Conservation (phyloP, 2,329 filamentous ascomycete genomes). For the Alternaria solani region DNA sequence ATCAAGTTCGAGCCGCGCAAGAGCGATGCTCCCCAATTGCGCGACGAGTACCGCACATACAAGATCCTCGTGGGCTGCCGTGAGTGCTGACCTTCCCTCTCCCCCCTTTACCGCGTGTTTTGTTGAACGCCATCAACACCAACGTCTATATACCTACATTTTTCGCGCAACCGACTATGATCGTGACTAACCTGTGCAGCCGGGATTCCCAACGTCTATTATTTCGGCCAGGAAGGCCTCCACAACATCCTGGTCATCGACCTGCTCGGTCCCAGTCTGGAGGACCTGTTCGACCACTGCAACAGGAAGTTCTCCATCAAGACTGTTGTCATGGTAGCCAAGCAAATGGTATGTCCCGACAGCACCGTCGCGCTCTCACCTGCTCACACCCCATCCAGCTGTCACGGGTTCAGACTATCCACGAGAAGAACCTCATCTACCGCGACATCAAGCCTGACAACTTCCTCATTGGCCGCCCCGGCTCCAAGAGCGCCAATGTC, state of each 20-base stretch:
- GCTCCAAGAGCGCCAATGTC: slow-evolving; percentile 93
- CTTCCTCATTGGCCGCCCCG: slow-evolving; percentile 93
- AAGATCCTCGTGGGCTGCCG: slow-evolving; percentile 99
- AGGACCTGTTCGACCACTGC: slow-evolving; percentile 98
- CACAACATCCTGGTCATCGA: slow-evolving; percentile 99
- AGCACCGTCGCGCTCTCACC: not conserved
- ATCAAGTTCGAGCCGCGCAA: slow-evolving; percentile 99
- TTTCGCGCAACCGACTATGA: not conserved
- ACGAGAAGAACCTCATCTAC: slow-evolving; percentile 99
- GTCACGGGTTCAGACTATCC: slow-evolving; percentile 90
- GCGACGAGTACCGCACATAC: slow-evolving; percentile 99
- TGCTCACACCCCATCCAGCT: slow-evolving; percentile 62
- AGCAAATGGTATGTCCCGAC: slow-evolving; percentile 84
- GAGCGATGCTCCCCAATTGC: slow-evolving; percentile 95
- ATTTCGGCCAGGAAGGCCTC: slow-evolving; percentile 97
- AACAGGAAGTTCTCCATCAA: slow-evolving; percentile 94
- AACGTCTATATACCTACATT: not conserved
- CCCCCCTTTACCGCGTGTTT: slow-evolving; percentile 17
- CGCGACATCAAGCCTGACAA: slow-evolving; percentile 99
- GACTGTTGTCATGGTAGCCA: slow-evolving; percentile 98
- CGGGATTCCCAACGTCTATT: slow-evolving; percentile 99
- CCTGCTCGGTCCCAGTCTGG: slow-evolving; percentile 89
- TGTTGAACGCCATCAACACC: not conserved
- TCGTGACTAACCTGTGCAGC: slow-evolving; percentile 62
- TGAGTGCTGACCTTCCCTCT: slow-evolving; percentile 64